Evolutionary conservation across 2,329 filamentous ascomycete species (phyloP), one percentile per base, ranked within the genome.

Genomic region (Penicillium sp.): DNA sequence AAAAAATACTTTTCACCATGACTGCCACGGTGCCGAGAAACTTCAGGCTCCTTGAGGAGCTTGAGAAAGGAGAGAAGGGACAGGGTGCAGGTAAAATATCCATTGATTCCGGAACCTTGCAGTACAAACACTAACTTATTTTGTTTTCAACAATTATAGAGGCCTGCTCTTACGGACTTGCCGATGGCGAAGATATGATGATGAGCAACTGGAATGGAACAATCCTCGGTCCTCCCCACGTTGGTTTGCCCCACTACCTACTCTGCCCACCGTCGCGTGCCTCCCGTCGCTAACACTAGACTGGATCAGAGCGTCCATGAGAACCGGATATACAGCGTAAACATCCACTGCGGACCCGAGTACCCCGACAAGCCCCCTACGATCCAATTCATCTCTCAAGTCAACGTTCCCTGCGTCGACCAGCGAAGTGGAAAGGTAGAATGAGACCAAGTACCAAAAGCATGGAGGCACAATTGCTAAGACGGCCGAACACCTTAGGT

Each of bases 171-270:
- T 98, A 98, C 69, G 95, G 95, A 68, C 85, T 99, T 55, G 91
- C 93, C 63, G 92, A 98, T 75, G 88, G 90, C 48, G 93, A 97
- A 72, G 95, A 99, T 71, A 85, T 97, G 63, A 86, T 95, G 76
- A 96, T 99, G 93, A 93, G 90, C 63, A 92, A 97, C 82, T 99
- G 95, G 95, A 96, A 96, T 71, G 95, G 93, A 70, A 99, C 95
- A 16, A 98, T 99, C 64, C 87, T 97, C 49, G 95, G 95, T 1
- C 95, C 95, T 66, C 93, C 95, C 74, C 93, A 98, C 76, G 95
- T 97, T 82, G 71, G 90, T 80, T 33, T 37, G 39, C 53, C 51
- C 44, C 49, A 27, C 49, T 45, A 41, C 26, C 39, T 35, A 41
- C 26, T 22, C 24, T 39, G 24, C 46, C 27, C 14, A 24, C 19